Percentiles rank a stretch among this genome's conserved stretches.
These are phyloP conservation scores for Hydrangea macrophylla DNA, from an alignment of 148 eudicot genomes.

Conservation along the genomic window DNA sequence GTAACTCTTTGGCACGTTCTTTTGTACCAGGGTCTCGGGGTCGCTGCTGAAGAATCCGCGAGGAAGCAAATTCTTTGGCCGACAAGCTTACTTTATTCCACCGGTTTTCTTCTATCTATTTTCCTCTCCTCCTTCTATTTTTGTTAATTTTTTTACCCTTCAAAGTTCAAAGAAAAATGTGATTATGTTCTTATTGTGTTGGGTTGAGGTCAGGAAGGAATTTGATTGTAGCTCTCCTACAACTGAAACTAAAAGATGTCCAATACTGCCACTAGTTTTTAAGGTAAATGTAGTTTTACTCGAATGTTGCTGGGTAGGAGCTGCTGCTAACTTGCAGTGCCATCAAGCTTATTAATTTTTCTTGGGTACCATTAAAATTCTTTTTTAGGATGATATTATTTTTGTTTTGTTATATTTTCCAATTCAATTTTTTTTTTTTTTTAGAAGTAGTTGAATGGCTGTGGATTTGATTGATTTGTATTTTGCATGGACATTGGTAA, in stretches of 20 bases:
- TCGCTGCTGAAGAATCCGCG: conserved; percentile 8
- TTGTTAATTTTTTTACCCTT: conserved; percentile 20
- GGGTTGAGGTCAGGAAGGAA: conserved; percentile 31
- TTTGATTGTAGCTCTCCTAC: conserved; percentile 52
- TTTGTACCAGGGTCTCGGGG: conserved; percentile 8
- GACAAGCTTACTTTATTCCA: not conserved
- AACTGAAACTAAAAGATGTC: conserved; percentile 21
- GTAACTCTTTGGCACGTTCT: not conserved
- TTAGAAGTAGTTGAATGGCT: conserved; percentile 15
- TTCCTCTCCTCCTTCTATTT: conserved; percentile 13
- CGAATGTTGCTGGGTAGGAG: conserved; percentile 17
- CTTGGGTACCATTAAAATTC: conserved; percentile 10
- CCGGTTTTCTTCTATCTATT: not conserved
- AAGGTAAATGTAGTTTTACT: conserved; percentile 32
- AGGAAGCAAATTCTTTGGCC: conserved; percentile 1
- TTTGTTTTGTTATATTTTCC: not conserved
- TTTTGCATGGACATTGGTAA: not conserved
- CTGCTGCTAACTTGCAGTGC: conserved; percentile 20
- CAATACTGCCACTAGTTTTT: conserved; percentile 31
- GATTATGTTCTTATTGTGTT: conserved; percentile 20
- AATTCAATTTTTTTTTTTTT: conserved; percentile 6
- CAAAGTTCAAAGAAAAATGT: conserved; percentile 27
- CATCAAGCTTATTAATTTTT: conserved; percentile 17
- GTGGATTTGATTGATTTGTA: not conserved
- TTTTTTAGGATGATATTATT: conserved; percentile 14